phyloP scores from a whole-genome alignment of 768 basidiomycete species.

The Suillus subluteus region DNA sequence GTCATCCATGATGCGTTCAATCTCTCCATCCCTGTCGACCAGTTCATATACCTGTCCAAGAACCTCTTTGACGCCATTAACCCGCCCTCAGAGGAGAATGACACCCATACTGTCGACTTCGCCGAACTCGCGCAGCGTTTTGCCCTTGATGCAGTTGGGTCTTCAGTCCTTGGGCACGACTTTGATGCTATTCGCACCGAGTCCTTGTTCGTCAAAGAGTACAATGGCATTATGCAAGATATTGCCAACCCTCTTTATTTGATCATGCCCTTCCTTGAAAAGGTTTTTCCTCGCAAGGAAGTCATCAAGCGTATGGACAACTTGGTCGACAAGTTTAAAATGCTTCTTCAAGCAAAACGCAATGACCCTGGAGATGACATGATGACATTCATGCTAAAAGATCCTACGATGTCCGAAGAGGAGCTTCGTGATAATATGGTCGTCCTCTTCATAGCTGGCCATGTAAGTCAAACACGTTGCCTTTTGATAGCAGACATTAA shows the following conservation, averaged over 20 bases:
- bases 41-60: slow-evolving; percentile 34
- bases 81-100: slow-evolving; percentile 31
- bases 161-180: slow-evolving; percentile 40
- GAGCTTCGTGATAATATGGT: slow-evolving; percentile 42
- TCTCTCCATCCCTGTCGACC: slow-evolving; percentile 37
- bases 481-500: neutral
- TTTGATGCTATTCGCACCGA: slow-evolving; percentile 39
- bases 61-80: slow-evolving; percentile 33
- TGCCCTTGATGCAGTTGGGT: slow-evolving; percentile 42
- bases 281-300: slow-evolving; percentile 30
- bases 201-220: slow-evolving; percentile 39
- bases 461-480: slow-evolving; percentile 28
- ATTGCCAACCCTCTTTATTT: slow-evolving; percentile 40
- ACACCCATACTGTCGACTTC: slow-evolving; percentile 28
- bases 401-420: slow-evolving; percentile 34
- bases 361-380: slow-evolving; percentile 38
- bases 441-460: slow-evolving; percentile 44
- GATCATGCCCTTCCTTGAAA: slow-evolving; percentile 37
- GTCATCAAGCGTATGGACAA: slow-evolving; percentile 36
- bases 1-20: slow-evolving; percentile 40
- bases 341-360: slow-evolving; percentile 33
- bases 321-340: slow-evolving; percentile 32
- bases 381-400: slow-evolving; percentile 40
- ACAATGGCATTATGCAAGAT: slow-evolving; percentile 39
- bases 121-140: slow-evolving; percentile 33